A percentile compares a stretch with the other conserved stretches of the same genome.
Conservation (phyloP, 345 rosid genomes). For the Populus euphratica region DNA sequence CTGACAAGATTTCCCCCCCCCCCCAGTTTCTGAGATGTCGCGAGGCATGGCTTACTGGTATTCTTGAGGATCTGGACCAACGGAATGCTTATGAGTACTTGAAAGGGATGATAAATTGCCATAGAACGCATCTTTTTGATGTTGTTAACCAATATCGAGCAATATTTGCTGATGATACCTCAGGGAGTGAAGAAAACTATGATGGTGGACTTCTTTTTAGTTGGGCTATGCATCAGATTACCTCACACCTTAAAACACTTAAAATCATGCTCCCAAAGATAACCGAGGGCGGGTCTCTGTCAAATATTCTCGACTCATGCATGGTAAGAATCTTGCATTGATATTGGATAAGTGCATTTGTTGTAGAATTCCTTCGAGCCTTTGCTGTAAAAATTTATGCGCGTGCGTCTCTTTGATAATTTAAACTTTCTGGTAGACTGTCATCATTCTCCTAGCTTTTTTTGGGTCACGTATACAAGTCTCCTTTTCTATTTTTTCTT, state of each 20-base stretch:
- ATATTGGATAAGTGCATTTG: constrained; percentile 1
- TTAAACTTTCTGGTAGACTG: background rate
- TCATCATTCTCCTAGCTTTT: background rate
- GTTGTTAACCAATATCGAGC: constrained; percentile 97
- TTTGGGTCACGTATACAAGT: background rate
- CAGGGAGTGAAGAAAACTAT: constrained; percentile 89
- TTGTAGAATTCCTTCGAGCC: constrained; percentile 8
- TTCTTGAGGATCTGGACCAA: constrained; percentile 93
- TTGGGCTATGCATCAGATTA: constrained; percentile 99
- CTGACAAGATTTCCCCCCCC: constrained; percentile 22
- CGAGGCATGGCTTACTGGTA: constrained; percentile 97
- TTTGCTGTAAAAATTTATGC: background rate
- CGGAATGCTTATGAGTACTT: constrained; percentile 82
- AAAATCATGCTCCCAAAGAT: constrained; percentile 92
- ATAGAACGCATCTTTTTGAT: constrained; percentile 85
- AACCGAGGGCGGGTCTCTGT: constrained; percentile 90
- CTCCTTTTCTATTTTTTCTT: background rate
- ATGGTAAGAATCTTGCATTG: constrained; percentile 48
- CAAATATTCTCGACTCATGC: constrained; percentile 94
- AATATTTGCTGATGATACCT: constrained; percentile 92
- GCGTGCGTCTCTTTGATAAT: background rate
- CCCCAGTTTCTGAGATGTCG: constrained; percentile 92
- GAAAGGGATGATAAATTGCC: constrained; percentile 83
- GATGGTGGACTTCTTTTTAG: constrained; percentile 94
- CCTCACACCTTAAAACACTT: constrained; percentile 89